Conservation (phyloP, 139 green algal species). For the Dunaliella primolecta region DNA sequence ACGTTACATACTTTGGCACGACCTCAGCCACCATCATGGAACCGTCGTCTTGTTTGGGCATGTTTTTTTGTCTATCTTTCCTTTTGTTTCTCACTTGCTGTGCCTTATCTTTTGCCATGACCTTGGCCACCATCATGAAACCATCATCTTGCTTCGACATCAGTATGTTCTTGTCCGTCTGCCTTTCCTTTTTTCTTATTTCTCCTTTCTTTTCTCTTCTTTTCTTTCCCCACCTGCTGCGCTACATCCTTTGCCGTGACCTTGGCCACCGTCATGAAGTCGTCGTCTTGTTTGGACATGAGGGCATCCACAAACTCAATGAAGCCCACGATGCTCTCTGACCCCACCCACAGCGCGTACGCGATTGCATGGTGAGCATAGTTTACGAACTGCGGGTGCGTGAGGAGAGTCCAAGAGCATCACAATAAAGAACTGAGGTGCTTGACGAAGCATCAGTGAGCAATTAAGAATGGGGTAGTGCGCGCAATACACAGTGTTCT, state of each 20-base stretch:
- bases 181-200: too few species aligned
- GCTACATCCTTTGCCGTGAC: constrained; percentile 19
- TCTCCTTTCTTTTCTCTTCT: too few species aligned
- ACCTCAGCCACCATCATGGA: constrained; percentile 28
- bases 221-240: constrained; percentile 17
- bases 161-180: too few species aligned
- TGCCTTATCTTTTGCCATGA: constrained; percentile 10
- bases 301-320: constrained; percentile 38
- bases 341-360: constrained; percentile 28
- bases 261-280: constrained; percentile 30
- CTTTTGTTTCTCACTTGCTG: constrained; percentile 16
- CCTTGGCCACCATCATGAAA: constrained; percentile 28
- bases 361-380: constrained; percentile 33
- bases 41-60: constrained; percentile 3
- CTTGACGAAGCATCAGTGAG: too few species aligned
- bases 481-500: too few species aligned
- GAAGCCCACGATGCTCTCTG: constrained; percentile 23
- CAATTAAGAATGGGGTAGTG: too few species aligned
- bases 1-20: constrained; percentile 3
- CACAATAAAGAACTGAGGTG: too few species aligned
- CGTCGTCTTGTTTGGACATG: constrained; percentile 9
- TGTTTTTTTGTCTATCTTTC: too few species aligned
- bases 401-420: too few species aligned
- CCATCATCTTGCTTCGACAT: constrained; percentile 9
- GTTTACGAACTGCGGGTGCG: constrained; percentile 16